phyloP scores from a whole-genome alignment of 805 yeast species.

The Diddensiella caesifluorescens region DNA sequence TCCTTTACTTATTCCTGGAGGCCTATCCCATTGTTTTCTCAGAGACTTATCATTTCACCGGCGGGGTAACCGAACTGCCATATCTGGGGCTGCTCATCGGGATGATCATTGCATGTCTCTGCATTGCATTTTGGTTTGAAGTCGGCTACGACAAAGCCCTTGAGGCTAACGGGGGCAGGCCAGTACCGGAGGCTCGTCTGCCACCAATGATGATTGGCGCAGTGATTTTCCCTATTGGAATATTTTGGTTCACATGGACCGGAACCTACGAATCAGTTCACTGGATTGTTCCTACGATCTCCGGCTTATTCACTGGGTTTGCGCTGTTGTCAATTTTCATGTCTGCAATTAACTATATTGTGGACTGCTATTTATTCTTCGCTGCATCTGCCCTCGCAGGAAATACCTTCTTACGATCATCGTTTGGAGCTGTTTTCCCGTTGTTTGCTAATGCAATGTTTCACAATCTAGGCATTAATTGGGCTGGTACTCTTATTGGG shows the following conservation, averaged over 20 bases:
- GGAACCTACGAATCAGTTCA: slow-evolving; percentile 71
- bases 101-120: slow-evolving; percentile 50
- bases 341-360: slow-evolving; percentile 64
- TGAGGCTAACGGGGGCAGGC: slow-evolving; percentile 48
- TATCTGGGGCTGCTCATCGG: slow-evolving; percentile 75
- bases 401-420: slow-evolving; percentile 65
- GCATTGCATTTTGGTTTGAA: slow-evolving; percentile 49
- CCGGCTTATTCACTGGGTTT: slow-evolving; percentile 60
- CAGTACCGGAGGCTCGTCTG: slow-evolving; percentile 80
- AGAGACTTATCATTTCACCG: slow-evolving; percentile 51
- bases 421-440: slow-evolving; percentile 68
- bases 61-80: slow-evolving; percentile 70
- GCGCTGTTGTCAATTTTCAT: slow-evolving; percentile 67
- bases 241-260: slow-evolving; percentile 86
- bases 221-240: slow-evolving; percentile 66
- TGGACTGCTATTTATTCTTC: slow-evolving; percentile 63
- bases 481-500: slow-evolving; percentile 77
- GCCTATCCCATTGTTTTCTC: slow-evolving; percentile 72
- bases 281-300: slow-evolving; percentile 73
- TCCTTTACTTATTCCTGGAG: slow-evolving; percentile 64
- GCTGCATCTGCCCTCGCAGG: slow-evolving; percentile 81
- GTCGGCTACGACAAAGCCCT: slow-evolving; percentile 45
- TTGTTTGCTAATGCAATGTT: slow-evolving; percentile 72
- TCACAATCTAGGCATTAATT: slow-evolving; percentile 58
- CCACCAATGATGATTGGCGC: slow-evolving; percentile 73